Evolutionary conservation across 257 asterid genomes (phyloP).

Genomic region (Solanum sitiens): DNA sequence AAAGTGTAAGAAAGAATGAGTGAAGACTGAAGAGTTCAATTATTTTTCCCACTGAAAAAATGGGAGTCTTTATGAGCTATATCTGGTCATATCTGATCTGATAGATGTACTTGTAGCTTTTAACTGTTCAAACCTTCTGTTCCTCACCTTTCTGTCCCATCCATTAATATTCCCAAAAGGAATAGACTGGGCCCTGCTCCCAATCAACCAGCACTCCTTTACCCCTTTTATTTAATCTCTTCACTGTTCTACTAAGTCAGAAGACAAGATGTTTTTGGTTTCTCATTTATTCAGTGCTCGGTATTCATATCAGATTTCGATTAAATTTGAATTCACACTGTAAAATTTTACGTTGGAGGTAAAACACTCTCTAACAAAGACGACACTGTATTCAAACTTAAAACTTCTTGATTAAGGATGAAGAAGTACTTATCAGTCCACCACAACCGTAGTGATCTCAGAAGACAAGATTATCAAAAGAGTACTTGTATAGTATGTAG

Average conservation of each 20-base stretch:
- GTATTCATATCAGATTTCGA: too few species aligned
- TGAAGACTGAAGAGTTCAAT: background rate
- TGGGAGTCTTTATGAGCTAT: constrained; percentile 41
- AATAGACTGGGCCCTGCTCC: constrained; percentile 18
- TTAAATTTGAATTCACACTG: too few species aligned
- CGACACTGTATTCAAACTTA: rapidly evolving
- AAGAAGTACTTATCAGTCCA: too few species aligned
- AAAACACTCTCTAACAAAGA: rapidly evolving
- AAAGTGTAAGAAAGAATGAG: background rate
- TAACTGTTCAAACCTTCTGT: constrained; percentile 65
- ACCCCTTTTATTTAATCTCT: background rate
- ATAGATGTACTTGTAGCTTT: constrained; percentile 19
- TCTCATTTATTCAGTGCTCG: too few species aligned
- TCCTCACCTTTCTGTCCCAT: constrained; percentile 87
- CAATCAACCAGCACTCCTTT: constrained; percentile 18
- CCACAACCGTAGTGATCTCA: background rate
- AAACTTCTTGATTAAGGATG: rapidly evolving
- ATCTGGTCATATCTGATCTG: constrained; percentile 44
- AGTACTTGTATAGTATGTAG: background rate
- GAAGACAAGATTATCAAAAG: background rate
- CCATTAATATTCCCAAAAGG: constrained; percentile 40
- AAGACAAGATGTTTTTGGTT: background rate
- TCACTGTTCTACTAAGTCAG: constrained; percentile 10
- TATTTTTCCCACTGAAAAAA: constrained; percentile 25
- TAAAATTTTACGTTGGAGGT: rapidly evolving